Percentiles rank a stretch among this genome's conserved stretches.
phyloP scores from a whole-genome alignment of 2,329 filamentous ascomycete genomes.

The Chaetomiaceae sp. region DNA sequence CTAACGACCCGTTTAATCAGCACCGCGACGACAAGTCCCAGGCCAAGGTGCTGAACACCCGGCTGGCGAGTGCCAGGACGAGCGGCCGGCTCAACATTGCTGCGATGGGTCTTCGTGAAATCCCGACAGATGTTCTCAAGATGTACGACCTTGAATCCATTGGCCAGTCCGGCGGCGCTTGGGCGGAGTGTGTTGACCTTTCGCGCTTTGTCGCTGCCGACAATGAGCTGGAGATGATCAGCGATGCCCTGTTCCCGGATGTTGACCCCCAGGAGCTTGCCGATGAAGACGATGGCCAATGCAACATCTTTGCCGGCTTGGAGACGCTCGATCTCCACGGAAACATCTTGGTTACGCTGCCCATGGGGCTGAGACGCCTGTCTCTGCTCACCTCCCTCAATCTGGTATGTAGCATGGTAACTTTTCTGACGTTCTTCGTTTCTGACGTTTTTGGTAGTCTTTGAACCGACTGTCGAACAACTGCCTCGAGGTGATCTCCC shows the following conservation, averaged over 20 bases:
- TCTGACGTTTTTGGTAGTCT: conserved; percentile 47
- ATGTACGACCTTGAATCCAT: conserved; percentile 82
- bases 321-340: conserved; percentile 82
- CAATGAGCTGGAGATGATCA: conserved; percentile 74
- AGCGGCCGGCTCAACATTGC: conserved; percentile 86
- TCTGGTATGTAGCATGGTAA: conserved; percentile 53
- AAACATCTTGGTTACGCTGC: conserved; percentile 68
- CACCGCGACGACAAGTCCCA: conserved; percentile 51
- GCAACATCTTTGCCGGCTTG: conserved; percentile 74
- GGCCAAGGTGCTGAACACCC: conserved; percentile 65
- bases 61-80: conserved; percentile 66
- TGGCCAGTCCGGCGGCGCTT: conserved; percentile 60
- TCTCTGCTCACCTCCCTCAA: conserved; percentile 75
- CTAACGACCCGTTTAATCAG: conserved; percentile 68
- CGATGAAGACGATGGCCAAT: conserved; percentile 61
- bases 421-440: background rate
- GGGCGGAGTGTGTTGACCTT: conserved; percentile 90
- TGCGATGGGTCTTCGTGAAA: conserved; percentile 70
- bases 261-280: conserved; percentile 50
- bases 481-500: conserved; percentile 65
- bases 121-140: conserved; percentile 76
- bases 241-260: conserved; percentile 76
- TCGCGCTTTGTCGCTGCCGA: conserved; percentile 81
- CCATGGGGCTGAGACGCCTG: conserved; percentile 69
- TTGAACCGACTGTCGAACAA: conserved; percentile 74